Base-by-base conservation (phyloP, 2,329 filamentous ascomycete genomes). In the Trichoderma harzianum region DNA sequence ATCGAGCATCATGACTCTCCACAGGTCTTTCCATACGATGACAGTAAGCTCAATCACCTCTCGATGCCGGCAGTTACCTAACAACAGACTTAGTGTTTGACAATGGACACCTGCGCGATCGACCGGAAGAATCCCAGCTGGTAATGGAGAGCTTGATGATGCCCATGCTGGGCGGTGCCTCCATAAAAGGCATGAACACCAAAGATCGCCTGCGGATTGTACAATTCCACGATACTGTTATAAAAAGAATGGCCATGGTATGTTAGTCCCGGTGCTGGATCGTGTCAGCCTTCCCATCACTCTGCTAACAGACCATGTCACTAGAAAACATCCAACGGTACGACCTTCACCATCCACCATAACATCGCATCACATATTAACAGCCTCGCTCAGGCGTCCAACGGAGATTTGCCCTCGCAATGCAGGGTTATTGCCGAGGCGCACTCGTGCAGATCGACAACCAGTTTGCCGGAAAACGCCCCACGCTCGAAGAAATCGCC, bases 11-110 rank as follows among this genome's bases (percentile, higher is more conserved):
- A 18, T 24, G 3, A 32, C 30, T n/a, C 28, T 8, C n/a, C 18
- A 10, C 21, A 76, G 75, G 74, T 76, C 1, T 76, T 76, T 36
- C 75, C 74, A n/a, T 76, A 72, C 36, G 75, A 76, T 55, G 75
- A 76, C n/a, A 73, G 75, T 75, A 34, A 74, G 74, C 30, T 16
- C 26, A 10, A 0, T 12, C 6, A 5, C 5, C 21, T 28, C 39
- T 1, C 5, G 18, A 11, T 24, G 16, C 0, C 5, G 4, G 11
- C 10, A 47, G 14, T 53, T 67, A 26, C 30, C 68, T 3, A 43
- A 8, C 18, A 3, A 36, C n/a, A 12, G 16, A 1, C 24, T 3
- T 24, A 77, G 76, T 77, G 74, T 77, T 77, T 57, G 76, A 77
- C 69, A 66, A 73, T 34, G 75, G 76, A 21, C 30, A 71, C 7